Percentiles rank a stretch among this genome's conserved stretches.
Evolutionary conservation across 305 asterid genomes (phyloP).

Genomic region (Fraxinus xanthoxyloides): DNA sequence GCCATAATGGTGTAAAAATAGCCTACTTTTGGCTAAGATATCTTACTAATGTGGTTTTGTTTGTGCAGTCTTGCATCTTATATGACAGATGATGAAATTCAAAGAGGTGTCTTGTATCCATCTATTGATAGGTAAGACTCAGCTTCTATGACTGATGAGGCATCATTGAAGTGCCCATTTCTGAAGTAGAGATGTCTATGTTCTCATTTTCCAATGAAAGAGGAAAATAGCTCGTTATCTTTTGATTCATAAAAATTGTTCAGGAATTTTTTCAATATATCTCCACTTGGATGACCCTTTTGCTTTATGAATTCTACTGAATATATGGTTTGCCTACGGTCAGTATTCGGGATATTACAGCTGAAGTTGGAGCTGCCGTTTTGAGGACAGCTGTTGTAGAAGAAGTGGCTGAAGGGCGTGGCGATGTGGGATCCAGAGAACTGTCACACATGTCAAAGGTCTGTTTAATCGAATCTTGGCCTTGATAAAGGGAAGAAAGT

Average conservation of each 20-base stretch:
- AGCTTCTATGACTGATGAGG: background rate
- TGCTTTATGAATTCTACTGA: constrained; percentile 13
- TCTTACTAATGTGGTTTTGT: constrained; percentile 20
- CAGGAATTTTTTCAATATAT: background rate
- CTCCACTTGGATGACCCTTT: background rate
- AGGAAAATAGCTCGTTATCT: background rate
- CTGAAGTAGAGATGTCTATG: background rate
- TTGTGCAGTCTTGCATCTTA: constrained; percentile 89
- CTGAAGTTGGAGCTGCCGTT: constrained; percentile 95
- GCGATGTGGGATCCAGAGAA: constrained; percentile 75
- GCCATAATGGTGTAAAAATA: background rate
- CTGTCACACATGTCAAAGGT: constrained; percentile 79
- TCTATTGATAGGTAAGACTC: constrained; percentile 72
- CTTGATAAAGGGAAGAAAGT: background rate
- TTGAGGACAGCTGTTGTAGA: constrained; percentile 72
- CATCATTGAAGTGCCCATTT: background rate
- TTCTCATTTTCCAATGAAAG: background rate
- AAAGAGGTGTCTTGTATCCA: constrained; percentile 74
- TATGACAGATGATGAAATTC: constrained; percentile 86
- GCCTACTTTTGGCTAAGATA: background rate
- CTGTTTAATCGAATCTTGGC: constrained; percentile 12
- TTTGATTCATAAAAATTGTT: background rate
- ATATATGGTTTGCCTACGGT: constrained; percentile 4
- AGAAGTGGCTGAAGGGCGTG: constrained; percentile 88
- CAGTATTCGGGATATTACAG: constrained; percentile 92